Evolutionary conservation across 768 basidiomycete genomes (phyloP).

Genomic region (Trametes maxima): DNA sequence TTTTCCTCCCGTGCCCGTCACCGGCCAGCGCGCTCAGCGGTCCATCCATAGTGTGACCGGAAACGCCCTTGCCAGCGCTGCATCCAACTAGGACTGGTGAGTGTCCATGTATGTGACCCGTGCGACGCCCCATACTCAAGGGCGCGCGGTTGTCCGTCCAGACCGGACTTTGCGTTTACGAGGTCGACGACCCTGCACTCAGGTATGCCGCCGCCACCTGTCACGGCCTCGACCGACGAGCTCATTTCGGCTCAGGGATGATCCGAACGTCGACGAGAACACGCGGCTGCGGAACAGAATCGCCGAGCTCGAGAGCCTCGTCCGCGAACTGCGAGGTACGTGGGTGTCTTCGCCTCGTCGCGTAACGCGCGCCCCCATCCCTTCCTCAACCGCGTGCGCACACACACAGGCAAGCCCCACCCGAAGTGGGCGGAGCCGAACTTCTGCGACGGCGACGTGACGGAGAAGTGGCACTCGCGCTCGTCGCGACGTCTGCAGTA

Average conservation of each 20-base stretch:
- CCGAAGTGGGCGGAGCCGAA: conserved; percentile 83
- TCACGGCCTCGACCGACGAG: conserved; percentile 1
- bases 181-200: conserved; percentile 86
- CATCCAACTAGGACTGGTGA: conserved; percentile 80
- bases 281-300: conserved; percentile 85
- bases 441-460: conserved; percentile 79
- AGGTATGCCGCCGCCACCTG: conserved; percentile 49
- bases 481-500: conserved; percentile 63
- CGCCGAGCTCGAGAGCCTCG: conserved; percentile 90
- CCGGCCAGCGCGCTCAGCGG: conserved; percentile 1
- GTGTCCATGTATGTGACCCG: conserved; percentile 36
- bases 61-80: conserved; percentile 90
- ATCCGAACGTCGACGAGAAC: conserved; percentile 85
- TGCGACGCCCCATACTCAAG: background rate
- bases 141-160: conserved; percentile 30
- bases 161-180: conserved; percentile 95
- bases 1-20: background rate
- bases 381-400: background rate
- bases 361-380: background rate
- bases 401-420: conserved; percentile 72
- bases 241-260: conserved; percentile 55
- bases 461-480: conserved; percentile 86
- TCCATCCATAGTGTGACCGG: conserved; percentile 71
- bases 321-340: conserved; percentile 81
- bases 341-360: background rate